Evolutionary conservation across 2,329 filamentous ascomycete species (phyloP), one percentile per base, ranked within the genome.

Genomic region (Calonectria fujianensis): DNA sequence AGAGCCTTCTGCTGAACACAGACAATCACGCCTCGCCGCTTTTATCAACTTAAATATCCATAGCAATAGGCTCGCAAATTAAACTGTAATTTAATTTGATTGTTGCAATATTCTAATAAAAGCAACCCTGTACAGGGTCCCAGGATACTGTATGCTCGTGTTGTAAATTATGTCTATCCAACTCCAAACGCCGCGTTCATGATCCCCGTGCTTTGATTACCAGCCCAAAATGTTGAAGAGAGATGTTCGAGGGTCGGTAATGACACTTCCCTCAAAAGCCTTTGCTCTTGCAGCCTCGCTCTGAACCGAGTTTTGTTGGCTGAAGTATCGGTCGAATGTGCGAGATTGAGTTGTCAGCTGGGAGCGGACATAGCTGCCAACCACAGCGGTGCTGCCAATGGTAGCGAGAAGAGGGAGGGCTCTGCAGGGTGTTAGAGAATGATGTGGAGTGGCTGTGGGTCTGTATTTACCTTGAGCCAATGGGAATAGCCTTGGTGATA

Each of bases 311-410:
- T 85, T 82, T 81, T 86, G 86, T 72, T 83, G 82, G 45, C 83
- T 70, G 74, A 86, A 86, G 75, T 82, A 85, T 51, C 82, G 82
- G 74, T 86, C 85, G 79, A 86, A 83, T 7, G 80, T 83, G 37
- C 77, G 76, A 7, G 85, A 85, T 69, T 84, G 82, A 37, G 70
- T 79, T 51, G 74, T 69, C 54, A 86, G 82, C 63, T 86, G 85
- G 18, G 73, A 77, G 67, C 77, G 77, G 67, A 86, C 81, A 74
- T 84, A 86, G 73, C 77, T 72, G n/a, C 72, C 84, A 32, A 86
- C 75, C 20, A 79, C 77, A 24, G 79, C 76, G 70, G 54, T 37
- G 31, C 54, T 59, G 4, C 54, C 54, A 59, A 59, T n/a, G 14
- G 54, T 35, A n/a, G 54, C 54, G n/a, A 59, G 54, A 10, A 59